These are phyloP conservation scores for Tylopilus subfusipes DNA, from an alignment of 768 basidiomycete species.

Conservation along the genomic window DNA sequence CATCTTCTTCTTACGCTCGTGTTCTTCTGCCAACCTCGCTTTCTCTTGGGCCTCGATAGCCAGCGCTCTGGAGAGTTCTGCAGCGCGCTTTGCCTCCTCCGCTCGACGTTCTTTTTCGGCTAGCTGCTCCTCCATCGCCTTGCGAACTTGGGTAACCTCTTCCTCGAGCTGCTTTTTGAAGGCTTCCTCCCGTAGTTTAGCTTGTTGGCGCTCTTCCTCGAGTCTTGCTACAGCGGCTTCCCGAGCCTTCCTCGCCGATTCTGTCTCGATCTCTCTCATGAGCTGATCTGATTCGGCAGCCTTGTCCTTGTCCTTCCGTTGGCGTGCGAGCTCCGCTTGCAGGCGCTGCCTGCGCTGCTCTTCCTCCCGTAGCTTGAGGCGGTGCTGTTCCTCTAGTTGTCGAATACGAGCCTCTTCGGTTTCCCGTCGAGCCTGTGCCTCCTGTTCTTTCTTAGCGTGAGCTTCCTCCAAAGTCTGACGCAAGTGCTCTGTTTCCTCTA, in stretches of 20 bases:
- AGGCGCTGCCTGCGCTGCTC: slow-evolving; percentile 23
- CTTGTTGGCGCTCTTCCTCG: slow-evolving; percentile 27
- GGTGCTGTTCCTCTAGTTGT: slow-evolving; percentile 27
- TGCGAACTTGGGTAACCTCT: slow-evolving; percentile 25
- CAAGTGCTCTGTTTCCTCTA: slow-evolving; percentile 26
- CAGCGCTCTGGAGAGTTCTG: slow-evolving; percentile 25
- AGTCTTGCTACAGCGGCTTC: slow-evolving; percentile 23
- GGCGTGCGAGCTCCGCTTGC: slow-evolving; percentile 26
- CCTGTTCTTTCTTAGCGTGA: slow-evolving; percentile 25
- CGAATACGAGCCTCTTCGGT: slow-evolving; percentile 26
- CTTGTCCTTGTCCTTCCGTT: slow-evolving; percentile 19
- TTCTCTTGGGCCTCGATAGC: slow-evolving; percentile 30
- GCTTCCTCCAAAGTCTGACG: slow-evolving; percentile 25
- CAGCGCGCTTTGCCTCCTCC: slow-evolving; percentile 26
- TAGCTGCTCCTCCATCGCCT: slow-evolving; percentile 20
- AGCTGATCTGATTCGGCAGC: slow-evolving; percentile 14
- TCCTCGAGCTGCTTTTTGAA: slow-evolving; percentile 27
- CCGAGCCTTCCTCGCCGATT: slow-evolving; percentile 9
- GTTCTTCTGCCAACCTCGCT: slow-evolving; percentile 28
- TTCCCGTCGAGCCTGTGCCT: slow-evolving; percentile 14
- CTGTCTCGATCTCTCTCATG: slow-evolving; percentile 22
- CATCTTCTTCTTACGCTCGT: slow-evolving; percentile 26
- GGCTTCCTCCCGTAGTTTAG: slow-evolving; percentile 21
- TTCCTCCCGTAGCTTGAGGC: slow-evolving; percentile 27
- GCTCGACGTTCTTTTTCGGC: slow-evolving; percentile 22